Base-by-base conservation (phyloP, 768 basidiomycete genomes). In the Paxillus rubicundulus region DNA sequence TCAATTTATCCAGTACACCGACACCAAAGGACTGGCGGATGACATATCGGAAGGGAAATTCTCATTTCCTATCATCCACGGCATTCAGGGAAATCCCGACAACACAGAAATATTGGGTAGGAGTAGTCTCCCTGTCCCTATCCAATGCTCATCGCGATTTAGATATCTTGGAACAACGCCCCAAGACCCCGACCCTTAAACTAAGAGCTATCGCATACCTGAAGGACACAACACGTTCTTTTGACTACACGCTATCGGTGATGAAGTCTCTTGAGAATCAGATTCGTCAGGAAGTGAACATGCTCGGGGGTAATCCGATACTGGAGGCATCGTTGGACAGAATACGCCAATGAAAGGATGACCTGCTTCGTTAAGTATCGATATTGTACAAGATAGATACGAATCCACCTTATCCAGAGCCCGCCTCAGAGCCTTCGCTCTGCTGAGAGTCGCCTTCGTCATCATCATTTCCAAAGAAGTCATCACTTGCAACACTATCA, bases 41-140 rank as follows among this genome's bases (percentile, higher is more conserved):
- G 94, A 97, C 63, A 75, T 97, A 9, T 89, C 90, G 0, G 93
- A 97, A 70, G 93, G 93, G 4, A 97, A 97, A 70, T 97, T 97
- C 72, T 92, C 89, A 7, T 97, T 97, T 71, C 92, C 92, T 0
- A 77, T 95, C 45, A 86, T 97, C 0, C 94, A 96, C 65, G 84
- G 86, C n/a, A 85, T 96, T 33, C 82, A 86, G 18, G 82, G 88
- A 9, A 82, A 93, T 67, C 75, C 72, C 13, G 77, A 82, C 2
- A 91, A 90, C 63, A 78, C 83, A 16, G 85, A 86, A 67, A 77
- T 97, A 16, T 74, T 94, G 43, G 92, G 92, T 92, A 57, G 14
- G 38, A 40, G 18, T 41, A 54, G 85, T 74, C 39, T 36, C 10
- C 20, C 50, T 30, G 37, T 27, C 27, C 41, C 18, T 49, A 9